Evolutionary conservation across 2,329 filamentous ascomycete species (phyloP), one percentile per base, ranked within the genome.

Genomic region (Phoma sp.): DNA sequence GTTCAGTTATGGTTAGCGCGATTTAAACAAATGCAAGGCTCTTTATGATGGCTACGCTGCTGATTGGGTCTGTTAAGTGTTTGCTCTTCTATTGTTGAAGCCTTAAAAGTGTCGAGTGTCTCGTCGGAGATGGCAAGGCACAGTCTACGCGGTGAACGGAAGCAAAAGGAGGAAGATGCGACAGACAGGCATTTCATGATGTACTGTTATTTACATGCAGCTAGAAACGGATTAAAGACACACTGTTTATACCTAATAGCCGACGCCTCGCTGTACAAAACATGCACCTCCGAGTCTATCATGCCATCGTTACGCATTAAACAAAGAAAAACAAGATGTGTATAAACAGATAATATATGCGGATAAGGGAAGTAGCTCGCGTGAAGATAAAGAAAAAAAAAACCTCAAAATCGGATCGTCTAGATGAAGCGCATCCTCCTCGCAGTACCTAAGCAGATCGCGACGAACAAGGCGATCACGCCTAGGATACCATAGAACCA

Each of bases 401-500:
- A 14, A 40, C n/a, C 22, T 30, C 13, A 8, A 44, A 8, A 10
- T 2, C 13, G n/a, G 7, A 36, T 9, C 40, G 3, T 36, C 68
- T 60, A 79, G 38, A 79, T 77, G 48, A 68, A 78, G 55, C 66
- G 73, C 70, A 80, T 58, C 66, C 63, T 76, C 75, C 74, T 79
- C 23, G 79, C 78, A 29, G 74, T 60, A 23, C 61, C 48, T 33
- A 80, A 54, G 62, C 76, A 79, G 22, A 67, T 57, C 2, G 71
- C 61, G 11, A 78, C 71, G 55, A 81, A 78, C 18, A 66, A 48
- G 27, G 79, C 74, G 27, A 93, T 80, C 33, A 79, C 79, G 0
- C 81, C 81, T 0, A 86, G 62, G 51, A 86, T 86, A n/a, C 79
- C 79, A 65, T 86, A 86, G 76, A 86, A 88, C 73, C 85, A 85